Percentiles rank a stretch among this genome's conserved stretches.
Conservation (phyloP, 2,329 filamentous ascomycete genomes). For the Ceratocystis smalleyi region DNA sequence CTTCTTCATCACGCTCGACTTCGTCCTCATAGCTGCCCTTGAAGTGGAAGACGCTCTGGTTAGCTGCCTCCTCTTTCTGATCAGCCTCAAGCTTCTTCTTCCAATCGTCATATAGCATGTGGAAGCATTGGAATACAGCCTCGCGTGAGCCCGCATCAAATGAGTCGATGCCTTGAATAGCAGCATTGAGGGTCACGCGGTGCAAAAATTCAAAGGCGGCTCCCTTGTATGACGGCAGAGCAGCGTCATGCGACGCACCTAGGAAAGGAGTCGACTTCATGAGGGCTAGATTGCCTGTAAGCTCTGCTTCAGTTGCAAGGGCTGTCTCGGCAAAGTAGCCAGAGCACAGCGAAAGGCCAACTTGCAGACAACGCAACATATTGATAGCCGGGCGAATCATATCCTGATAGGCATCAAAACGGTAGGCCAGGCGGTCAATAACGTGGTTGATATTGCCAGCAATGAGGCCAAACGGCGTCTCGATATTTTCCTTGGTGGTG, state of each 20-base stretch:
- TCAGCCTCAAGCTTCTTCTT: slow-evolving; percentile 60
- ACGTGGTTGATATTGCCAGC: slow-evolving; percentile 50
- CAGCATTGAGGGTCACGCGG: slow-evolving; percentile 27
- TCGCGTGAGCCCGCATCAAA: slow-evolving; percentile 26
- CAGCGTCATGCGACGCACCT: slow-evolving; percentile 26
- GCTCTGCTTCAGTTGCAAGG: slow-evolving; percentile 19
- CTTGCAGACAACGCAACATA: slow-evolving; percentile 61
- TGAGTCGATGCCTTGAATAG: slow-evolving; percentile 31
- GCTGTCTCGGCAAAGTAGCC: slow-evolving; percentile 20
- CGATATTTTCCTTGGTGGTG: slow-evolving; percentile 22
- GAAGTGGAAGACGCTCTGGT: slow-evolving; percentile 69
- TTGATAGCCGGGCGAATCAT: slow-evolving; percentile 63
- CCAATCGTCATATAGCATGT: slow-evolving; percentile 67
- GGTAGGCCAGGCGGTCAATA: slow-evolving; percentile 49
- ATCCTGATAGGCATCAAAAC: slow-evolving; percentile 71
- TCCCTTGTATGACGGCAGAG: slow-evolving; percentile 18
- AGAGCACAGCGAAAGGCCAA: slow-evolving; percentile 54
- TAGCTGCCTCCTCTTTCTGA: slow-evolving; percentile 56
- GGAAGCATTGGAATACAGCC: slow-evolving; percentile 48
- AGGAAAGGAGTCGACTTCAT: slow-evolving; percentile 40
- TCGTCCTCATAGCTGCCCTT: slow-evolving; percentile 61
- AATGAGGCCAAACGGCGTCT: slow-evolving; percentile 35
- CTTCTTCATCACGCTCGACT: slow-evolving; percentile 56
- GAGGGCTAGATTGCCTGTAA: slow-evolving; percentile 21
- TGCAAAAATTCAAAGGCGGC: slow-evolving; percentile 35